A percentile compares a stretch with the other conserved stretches of the same genome.
phyloP scores from a whole-genome alignment of 2,329 filamentous ascomycete genomes.

The Pezicula neosporulosa region DNA sequence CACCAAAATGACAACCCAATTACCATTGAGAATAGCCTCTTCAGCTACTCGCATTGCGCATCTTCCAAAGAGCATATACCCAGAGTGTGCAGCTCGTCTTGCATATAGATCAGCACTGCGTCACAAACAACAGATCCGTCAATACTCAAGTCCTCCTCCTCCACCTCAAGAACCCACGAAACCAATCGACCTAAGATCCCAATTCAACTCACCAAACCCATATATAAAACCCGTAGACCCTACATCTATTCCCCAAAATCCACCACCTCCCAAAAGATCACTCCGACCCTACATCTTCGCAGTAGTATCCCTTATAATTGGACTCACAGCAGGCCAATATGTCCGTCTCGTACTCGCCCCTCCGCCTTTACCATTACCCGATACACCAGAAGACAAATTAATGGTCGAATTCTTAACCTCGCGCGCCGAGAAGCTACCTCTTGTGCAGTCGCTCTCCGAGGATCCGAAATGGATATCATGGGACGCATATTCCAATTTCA shows the following conservation, averaged over 20 bases:
- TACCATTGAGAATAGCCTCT: conserved; percentile 4
- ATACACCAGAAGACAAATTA: conserved; percentile 37
- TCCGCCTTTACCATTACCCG: conserved; percentile 35
- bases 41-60: background rate
- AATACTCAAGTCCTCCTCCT: conserved; percentile 6
- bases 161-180: conserved; percentile 2
- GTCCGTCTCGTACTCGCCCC: conserved; percentile 39
- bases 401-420: conserved; percentile 37
- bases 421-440: conserved; percentile 41
- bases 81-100: background rate
- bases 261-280: conserved; percentile 17
- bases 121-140: conserved; percentile 1
- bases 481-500: conserved; percentile 36
- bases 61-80: too few species aligned
- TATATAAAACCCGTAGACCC: background rate
- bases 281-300: conserved; percentile 27
- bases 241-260: conserved; percentile 4
- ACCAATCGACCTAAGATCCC: conserved; percentile 20
- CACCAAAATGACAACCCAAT: conserved; percentile 11
- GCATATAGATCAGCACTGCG: background rate
- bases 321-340: conserved; percentile 35
- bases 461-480: conserved; percentile 39
- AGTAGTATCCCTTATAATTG: conserved; percentile 37
- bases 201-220: conserved; percentile 14
- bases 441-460: conserved; percentile 42